Evolutionary conservation across 805 yeast species (phyloP), one percentile per base, ranked within the genome.

Genomic region (Candida tibetensis): DNA sequence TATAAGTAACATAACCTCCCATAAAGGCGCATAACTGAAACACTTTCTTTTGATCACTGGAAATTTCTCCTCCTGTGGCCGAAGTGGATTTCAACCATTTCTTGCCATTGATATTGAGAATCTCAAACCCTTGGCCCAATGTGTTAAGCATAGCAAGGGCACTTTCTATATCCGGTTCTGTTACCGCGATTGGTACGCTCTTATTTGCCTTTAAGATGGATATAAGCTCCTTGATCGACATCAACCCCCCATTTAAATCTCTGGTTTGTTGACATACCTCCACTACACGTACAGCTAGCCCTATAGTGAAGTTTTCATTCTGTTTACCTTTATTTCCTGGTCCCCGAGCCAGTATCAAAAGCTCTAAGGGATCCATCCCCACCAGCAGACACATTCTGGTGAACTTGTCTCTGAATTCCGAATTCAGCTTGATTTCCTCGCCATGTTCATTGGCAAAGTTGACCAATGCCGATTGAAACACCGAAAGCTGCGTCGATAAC

Each of bases 241-340:
- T 74, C 10, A 88, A 66, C 0, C 97, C 97, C 12, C 97, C 97
- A 54, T 87, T 90, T 42, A 81, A 64, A 40, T 75, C 81, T 46
- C 82, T 64, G 2, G 91, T 83, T 17, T 71, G 68, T 37, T 82
- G 78, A 52, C 95, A 85, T 3, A 82, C 67, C 50, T 89, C 95
- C 10, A 89, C 82, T 12, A 89, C 67, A 40, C 82, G 76, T 10
- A 87, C 83, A 2, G 87, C 79, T 14, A 91, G 60, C 28, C 83
- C 88, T 42, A 79, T 76, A 44, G 73, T 72, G 48, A 75, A 82
- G 49, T 83, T 89, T 5, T 66, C 68, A 54, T 15, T 65, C 60
- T 22, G 22, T 54, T 52, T 12, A 53, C 46, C 34, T 52, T 58
- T 18, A 30, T 32, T 36, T 3, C 32, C 13, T 9, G 28, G 19